Evolutionary conservation across 2,329 filamentous ascomycete species (phyloP), one percentile per base, ranked within the genome.

Genomic region (Orbilia ellipsospora): DNA sequence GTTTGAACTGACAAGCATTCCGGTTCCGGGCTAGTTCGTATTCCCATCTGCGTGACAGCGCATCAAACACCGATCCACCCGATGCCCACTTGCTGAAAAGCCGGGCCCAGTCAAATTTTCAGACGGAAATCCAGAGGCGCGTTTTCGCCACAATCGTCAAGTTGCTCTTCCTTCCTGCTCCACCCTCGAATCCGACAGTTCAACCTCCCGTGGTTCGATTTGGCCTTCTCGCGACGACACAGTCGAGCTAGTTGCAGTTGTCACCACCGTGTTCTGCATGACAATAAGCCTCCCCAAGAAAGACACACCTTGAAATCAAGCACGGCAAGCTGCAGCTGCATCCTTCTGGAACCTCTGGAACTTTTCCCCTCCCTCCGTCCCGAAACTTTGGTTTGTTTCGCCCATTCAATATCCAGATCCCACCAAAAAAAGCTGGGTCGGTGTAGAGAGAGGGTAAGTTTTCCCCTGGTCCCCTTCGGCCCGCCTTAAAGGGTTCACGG

Each of bases 241-340:
- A 48, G 20, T 23, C 44, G 23, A 13, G 36, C 42, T 65, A 31
- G 51, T 28, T 31, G 12, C n/a, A 51, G 28, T 23, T 36, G 28
- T 20, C 15, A 40, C 52, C 44, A 48, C 44, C 16, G 44, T 48
- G 16, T 45, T 57, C 59, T 51, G 51, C 50, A 45, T 56, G 23
- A 36, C 31, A 15, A 59, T 28, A 23, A 20, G 40, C 36, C 26
- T 26, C 18, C 10, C 31, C 10, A 36, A 6, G 10, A 36, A 36
- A 36, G 31, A 36, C 26, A 15, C 23, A 5, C 20, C 31, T 44
- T 55, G 12, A 40, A 16, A 20, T 18, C 18, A 28, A 40, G 50
- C 66, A 70, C 66, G 66, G 66, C 59, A 70, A 52, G 57, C 60
- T 60, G 67, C 67, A 72, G 60, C 54, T 57, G 57, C 44, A 26